Conservation (phyloP, 768 basidiomycete species). For the Rhodosporidiobolus sp. region DNA sequence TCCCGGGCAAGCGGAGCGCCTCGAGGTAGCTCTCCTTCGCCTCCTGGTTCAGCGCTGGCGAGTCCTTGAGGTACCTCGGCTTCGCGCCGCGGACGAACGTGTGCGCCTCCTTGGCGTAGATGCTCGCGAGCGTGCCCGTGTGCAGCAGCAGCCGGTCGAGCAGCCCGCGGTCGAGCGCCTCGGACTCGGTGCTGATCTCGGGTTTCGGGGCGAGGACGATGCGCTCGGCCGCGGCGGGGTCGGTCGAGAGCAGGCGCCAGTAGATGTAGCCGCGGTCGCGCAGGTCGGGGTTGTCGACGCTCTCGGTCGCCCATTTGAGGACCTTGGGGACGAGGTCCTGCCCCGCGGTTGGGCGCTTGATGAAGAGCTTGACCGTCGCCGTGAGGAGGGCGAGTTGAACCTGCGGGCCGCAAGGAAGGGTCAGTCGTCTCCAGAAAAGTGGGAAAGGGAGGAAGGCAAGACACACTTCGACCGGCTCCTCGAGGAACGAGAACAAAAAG, state of each 20-base stretch:
- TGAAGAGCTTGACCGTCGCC: conserved; percentile 91
- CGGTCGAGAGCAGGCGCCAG: conserved; percentile 93
- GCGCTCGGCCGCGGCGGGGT: conserved; percentile 79
- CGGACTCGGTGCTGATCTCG: conserved; percentile 89
- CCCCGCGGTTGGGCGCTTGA: conserved; percentile 81
- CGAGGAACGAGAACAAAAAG: conserved; percentile 78
- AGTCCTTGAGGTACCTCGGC: conserved; percentile 30
- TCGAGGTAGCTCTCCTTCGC: conserved; percentile 38
- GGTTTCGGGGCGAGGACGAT: conserved; percentile 92
- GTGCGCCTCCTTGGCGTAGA: conserved; percentile 53
- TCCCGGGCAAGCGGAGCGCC: conserved; percentile 22
- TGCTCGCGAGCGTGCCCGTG: conserved; percentile 87
- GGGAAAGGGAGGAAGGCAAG: background rate
- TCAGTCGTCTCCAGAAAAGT: background rate
- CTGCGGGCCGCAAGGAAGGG: conserved; percentile 51
- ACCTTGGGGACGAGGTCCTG: conserved; percentile 92
- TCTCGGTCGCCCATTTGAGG: conserved; percentile 94
- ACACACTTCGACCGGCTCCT: conserved; percentile 86
- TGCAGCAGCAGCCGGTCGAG: conserved; percentile 91
- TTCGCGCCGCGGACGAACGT: conserved; percentile 36
- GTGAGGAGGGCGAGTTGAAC: conserved; percentile 94
- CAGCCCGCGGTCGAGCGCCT: conserved; percentile 93
- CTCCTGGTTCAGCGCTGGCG: conserved; percentile 33
- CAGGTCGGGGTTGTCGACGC: conserved; percentile 95
- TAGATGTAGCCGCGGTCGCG: conserved; percentile 99